These are phyloP conservation scores for Phytopythium boreale DNA, from an alignment of 352 stramenopile genomes.

Conservation along the genomic window DNA sequence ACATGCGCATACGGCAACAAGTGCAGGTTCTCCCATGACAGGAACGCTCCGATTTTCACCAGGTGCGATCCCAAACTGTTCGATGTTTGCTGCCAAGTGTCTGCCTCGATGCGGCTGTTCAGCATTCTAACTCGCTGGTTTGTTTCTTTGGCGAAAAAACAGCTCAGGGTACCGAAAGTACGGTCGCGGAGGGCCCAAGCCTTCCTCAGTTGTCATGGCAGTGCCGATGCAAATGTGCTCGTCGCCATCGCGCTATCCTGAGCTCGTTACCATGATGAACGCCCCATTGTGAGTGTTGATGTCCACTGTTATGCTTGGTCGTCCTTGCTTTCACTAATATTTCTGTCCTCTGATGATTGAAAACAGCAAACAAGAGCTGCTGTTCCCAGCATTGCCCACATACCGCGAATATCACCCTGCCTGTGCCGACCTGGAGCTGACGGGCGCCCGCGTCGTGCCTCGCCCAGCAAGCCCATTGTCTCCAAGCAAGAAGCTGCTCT, in stretches of 20 bases:
- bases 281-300: background rate
- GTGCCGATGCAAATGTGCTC: background rate
- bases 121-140: background rate
- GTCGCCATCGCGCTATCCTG: slow-evolving; percentile 1
- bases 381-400: background rate
- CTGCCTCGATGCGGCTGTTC: no score
- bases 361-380: background rate
- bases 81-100: background rate
- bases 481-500: slow-evolving; percentile 30
- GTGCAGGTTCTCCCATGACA: slow-evolving; percentile 62
- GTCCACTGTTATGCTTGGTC: no score
- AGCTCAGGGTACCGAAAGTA: background rate
- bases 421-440: background rate
- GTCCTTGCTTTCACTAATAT: background rate
- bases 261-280: background rate
- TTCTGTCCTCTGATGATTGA: background rate
- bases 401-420: background rate
- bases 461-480: slow-evolving; percentile 11
- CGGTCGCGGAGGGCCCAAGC: background rate
- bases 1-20: slow-evolving; percentile 46
- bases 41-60: slow-evolving; percentile 1
- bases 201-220: background rate
- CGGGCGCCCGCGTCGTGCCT: background rate
- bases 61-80: background rate
- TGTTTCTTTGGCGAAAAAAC: background rate